Conservation (phyloP, 2,329 filamentous ascomycete genomes). For the Cadophora malorum region DNA sequence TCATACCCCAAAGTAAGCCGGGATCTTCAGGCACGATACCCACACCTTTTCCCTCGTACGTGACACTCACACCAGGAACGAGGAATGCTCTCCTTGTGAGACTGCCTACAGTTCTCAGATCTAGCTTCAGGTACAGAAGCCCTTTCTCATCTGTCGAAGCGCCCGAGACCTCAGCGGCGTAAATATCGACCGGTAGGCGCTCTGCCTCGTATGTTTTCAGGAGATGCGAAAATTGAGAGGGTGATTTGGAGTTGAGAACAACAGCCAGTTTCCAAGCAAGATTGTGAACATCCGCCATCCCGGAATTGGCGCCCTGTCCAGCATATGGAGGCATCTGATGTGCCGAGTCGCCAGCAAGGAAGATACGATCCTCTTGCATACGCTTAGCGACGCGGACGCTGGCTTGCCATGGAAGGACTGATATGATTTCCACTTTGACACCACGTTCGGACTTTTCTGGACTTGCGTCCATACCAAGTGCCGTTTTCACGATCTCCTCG, state of each 20-base stretch:
- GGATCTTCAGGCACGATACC: constrained; percentile 24
- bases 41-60: background rate
- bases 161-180: constrained; percentile 26
- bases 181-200: constrained; percentile 46
- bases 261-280: constrained; percentile 52
- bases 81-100: constrained; percentile 18
- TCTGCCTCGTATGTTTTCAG: constrained; percentile 50
- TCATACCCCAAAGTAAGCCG: constrained; percentile 18
- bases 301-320: constrained; percentile 51
- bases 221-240: constrained; percentile 29
- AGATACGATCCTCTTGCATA: constrained; percentile 44
- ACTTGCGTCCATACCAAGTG: constrained; percentile 40
- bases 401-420: constrained; percentile 46
- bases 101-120: background rate
- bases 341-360: constrained; percentile 57
- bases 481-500: constrained; percentile 39
- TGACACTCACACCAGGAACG: background rate
- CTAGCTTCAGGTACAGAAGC: constrained; percentile 18
- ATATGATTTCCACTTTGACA: constrained; percentile 45
- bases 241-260: constrained; percentile 37
- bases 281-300: constrained; percentile 50
- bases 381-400: constrained; percentile 42
- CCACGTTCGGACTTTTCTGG: constrained; percentile 27
- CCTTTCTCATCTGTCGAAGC: constrained; percentile 30
- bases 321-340: constrained; percentile 55